These are phyloP conservation scores for Russula lepida DNA, from an alignment of 768 basidiomycete species.

Conservation along the genomic window DNA sequence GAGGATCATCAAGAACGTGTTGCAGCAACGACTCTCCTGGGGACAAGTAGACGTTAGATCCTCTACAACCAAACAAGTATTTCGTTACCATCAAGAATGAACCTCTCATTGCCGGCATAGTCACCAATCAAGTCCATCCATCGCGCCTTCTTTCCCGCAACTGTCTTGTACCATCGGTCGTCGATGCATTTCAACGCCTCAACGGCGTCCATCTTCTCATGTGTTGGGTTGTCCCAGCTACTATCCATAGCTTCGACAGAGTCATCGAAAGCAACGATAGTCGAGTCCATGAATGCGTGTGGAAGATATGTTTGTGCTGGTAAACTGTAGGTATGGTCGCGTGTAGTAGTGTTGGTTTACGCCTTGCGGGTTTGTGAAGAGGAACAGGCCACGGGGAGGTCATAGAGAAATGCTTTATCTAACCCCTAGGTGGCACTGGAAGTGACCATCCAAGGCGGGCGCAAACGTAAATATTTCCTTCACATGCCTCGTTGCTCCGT, in stretches of 20 bases:
- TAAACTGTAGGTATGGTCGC: neutral
- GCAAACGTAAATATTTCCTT: neutral
- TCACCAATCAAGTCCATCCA: constrained; percentile 70
- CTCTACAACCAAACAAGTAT: neutral
- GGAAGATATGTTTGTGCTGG: neutral
- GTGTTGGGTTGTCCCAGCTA: neutral
- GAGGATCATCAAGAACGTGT: constrained; percentile 47
- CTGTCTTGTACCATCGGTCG: constrained; percentile 32
- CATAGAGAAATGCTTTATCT: neutral
- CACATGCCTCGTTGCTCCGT: neutral
- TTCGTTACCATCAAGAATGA: constrained; percentile 51
- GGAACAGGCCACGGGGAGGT: neutral
- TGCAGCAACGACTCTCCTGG: constrained; percentile 59
- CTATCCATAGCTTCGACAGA: neutral
- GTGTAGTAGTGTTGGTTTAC: neutral
- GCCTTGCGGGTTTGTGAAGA: neutral
- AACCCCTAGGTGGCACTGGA: neutral
- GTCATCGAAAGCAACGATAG: neutral
- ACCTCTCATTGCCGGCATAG: constrained; percentile 59
- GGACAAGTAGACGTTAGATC: neutral
- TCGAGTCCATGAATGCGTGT: neutral
- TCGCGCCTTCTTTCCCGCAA: constrained; percentile 31
- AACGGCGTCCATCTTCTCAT: neutral
- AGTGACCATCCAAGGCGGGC: neutral
- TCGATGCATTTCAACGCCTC: constrained; percentile 30